These are phyloP conservation scores for Eucalyptus urophylla DNA, from an alignment of 345 rosid species.

Conservation along the genomic window DNA sequence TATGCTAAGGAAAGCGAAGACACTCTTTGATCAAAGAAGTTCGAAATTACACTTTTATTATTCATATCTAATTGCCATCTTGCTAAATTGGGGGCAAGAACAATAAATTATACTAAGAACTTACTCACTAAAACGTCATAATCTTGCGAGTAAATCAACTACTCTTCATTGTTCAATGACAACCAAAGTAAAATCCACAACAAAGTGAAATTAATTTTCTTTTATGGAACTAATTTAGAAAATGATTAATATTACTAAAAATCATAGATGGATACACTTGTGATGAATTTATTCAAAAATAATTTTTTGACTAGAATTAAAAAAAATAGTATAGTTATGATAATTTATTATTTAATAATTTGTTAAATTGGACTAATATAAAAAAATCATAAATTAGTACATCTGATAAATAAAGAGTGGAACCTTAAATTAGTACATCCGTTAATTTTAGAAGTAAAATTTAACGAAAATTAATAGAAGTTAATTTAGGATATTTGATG, in stretches of 20 bases:
- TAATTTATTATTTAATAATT: too few relatives aligned
- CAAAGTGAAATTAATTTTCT: not conserved
- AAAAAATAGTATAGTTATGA: rapidly evolving
- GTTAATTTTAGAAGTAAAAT: too few relatives aligned
- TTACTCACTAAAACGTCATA: too few relatives aligned
- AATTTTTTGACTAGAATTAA: too few relatives aligned
- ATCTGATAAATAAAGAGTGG: rapidly evolving
- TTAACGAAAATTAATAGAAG: rapidly evolving
- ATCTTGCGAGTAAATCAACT: not conserved
- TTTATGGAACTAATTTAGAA: not conserved
- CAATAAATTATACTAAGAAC: not conserved
- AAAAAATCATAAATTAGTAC: too few relatives aligned
- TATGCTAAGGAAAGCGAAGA: rapidly evolving
- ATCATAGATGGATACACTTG: rapidly evolving
- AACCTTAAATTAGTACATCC: rapidly evolving
- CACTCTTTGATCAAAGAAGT: not conserved
- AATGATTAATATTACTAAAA: too few relatives aligned
- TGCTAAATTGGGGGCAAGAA: not conserved
- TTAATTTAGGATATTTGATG: too few relatives aligned
- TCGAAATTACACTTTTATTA: not conserved
- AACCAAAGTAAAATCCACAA: not conserved
- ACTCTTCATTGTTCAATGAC: rapidly evolving
- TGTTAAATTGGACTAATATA: too few relatives aligned
- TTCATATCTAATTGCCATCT: not conserved
- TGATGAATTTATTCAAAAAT: too few relatives aligned